A percentile compares a stretch with the other conserved stretches of the same genome.
These are phyloP conservation scores for Pseudogymnoascus sp. DNA, from an alignment of 2,329 filamentous ascomycete genomes.

Conservation along the genomic window DNA sequence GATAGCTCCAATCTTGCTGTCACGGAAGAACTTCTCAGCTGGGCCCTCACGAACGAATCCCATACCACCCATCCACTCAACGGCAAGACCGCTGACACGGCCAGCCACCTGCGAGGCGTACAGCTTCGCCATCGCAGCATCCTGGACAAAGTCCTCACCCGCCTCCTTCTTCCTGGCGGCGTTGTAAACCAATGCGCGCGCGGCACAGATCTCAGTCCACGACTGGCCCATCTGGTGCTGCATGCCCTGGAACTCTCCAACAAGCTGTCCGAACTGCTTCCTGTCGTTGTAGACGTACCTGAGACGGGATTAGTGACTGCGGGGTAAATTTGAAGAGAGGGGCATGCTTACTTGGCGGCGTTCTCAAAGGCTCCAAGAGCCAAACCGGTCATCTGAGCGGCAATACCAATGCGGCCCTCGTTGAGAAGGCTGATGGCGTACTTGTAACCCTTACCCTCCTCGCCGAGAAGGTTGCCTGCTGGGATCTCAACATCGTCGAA, in stretches of 20 bases:
- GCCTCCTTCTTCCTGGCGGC: slow-evolving; percentile 97
- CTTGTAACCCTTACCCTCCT: slow-evolving; percentile 91
- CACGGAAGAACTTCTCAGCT: slow-evolving; percentile 95
- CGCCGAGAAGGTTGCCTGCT: slow-evolving; percentile 77
- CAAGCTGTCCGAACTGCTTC: slow-evolving; percentile 86
- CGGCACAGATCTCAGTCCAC: slow-evolving; percentile 87
- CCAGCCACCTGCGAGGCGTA: slow-evolving; percentile 90
- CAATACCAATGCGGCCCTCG: slow-evolving; percentile 95
- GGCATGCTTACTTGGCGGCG: slow-evolving; percentile 54
- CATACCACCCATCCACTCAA: slow-evolving; percentile 99
- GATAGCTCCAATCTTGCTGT: slow-evolving; percentile 97
- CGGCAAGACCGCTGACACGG: slow-evolving; percentile 72
- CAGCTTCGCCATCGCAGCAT: slow-evolving; percentile 97
- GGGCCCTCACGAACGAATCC: slow-evolving; percentile 94
- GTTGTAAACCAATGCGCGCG: slow-evolving; percentile 88
- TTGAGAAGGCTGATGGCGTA: slow-evolving; percentile 92
- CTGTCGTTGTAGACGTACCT: slow-evolving; percentile 97
- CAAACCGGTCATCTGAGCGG: slow-evolving; percentile 96
- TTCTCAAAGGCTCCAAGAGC: slow-evolving; percentile 94
- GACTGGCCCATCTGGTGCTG: slow-evolving; percentile 97
- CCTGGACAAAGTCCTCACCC: slow-evolving; percentile 86
- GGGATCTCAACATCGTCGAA: slow-evolving; percentile 94
- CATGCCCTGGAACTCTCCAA: slow-evolving; percentile 98
- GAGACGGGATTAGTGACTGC: slow-evolving; percentile 16
- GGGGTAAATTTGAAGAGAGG: neutral